Evolutionary conservation across 2,329 filamentous ascomycete genomes (phyloP), one percentile per base, ranked within the genome.

Genomic region (Ophidiomyces ophidiicola): DNA sequence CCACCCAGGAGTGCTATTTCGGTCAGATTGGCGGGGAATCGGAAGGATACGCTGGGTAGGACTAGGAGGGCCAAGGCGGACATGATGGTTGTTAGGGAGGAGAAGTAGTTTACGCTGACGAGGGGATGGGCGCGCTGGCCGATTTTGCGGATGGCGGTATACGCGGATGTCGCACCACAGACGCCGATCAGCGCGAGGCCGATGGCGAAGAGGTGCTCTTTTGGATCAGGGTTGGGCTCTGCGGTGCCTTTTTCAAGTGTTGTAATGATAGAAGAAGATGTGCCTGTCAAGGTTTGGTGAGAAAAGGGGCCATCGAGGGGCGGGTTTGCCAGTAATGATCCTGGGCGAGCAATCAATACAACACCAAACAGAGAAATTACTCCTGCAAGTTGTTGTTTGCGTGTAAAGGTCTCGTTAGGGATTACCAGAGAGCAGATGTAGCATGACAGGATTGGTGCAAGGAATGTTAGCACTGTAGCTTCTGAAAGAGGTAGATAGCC

Each of bases 101-200:
- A 76, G 53, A 94, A 93, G 59, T 87, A 92, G 51, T 84, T 92
- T 41, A 93, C 83, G 1, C 75, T 81, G 42, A 93, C 76, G n/a
- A 94, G 66, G 0, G 86, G 75, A 54, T 93, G 84, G 0, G 82
- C 80, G 19, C 82, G 72, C 49, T 75, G 74, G 10, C 87, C 86
- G 44, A 94, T 88, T 59, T 80, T 76, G 11, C 85, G 72, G 46
- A 94, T 80, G 0, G 74, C 74, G 1, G 88, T 84, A 52, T 78
- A 86, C 5, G 84, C 83, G 2, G 72, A 72, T 0, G 82, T 76
- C 5, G 78, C 74, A 6, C 87, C 87, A 1, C 85, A 49, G 0
- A 93, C 85, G 1, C 86, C 85, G 0, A 92, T 40, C 31, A 93
- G 68, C 0, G 80, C 82, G 6, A 84, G 66, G 0, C 72, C 70